Base-by-base conservation (phyloP, 2,329 filamentous ascomycete genomes). In the Neofusicoccum umdonicola region DNA sequence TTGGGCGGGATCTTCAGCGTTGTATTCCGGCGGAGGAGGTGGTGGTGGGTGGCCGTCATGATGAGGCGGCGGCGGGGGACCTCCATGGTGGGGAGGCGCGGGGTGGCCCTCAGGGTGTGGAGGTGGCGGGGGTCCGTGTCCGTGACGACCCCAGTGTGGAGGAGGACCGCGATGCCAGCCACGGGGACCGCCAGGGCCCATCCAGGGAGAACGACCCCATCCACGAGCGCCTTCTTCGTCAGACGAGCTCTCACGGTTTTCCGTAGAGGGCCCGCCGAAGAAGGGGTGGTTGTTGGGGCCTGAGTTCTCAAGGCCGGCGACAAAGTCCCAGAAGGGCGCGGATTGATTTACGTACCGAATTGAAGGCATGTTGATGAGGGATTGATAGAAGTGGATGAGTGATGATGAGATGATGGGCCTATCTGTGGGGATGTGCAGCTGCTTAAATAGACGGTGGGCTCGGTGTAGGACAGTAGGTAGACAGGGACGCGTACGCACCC, bases 251-350 rank as follows among this genome's bases (percentile, higher is more conserved):
- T 66, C 68, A 47, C 69, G 72, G 42, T 70, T 68, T 58, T 66
- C 70, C 47, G 71, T 69, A 13, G 68, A 68, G 52, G 62, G 72
- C 65, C 72, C 72, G 61, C 72, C 71, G 67, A 81, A 82, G 73
- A 80, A 79, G 31, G 82, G 80, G 69, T 83, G 79, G 37, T 77
- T 72, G 39, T 77, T 72, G 39, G 70, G 66, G 62, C 77, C 79
- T 72, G 79, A 75, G 62, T 80, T 75, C 68, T 86, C 83, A 12
- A 87, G 76, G 66, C 74, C 77, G 61, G 81, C 78, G 62, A 86
- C 69, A 66, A 83, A 84, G 72, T 86, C 83, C 84, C 84, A 86
- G 71, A 86, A 84, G 60, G 83, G 81, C 69, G 80, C 78, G 4
- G 79, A 79, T 63, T 81, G 78, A 65, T 85, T 84, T 76, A 84